Conservation (phyloP, 2,329 filamentous ascomycete species). For the Polychaeton citri region DNA sequence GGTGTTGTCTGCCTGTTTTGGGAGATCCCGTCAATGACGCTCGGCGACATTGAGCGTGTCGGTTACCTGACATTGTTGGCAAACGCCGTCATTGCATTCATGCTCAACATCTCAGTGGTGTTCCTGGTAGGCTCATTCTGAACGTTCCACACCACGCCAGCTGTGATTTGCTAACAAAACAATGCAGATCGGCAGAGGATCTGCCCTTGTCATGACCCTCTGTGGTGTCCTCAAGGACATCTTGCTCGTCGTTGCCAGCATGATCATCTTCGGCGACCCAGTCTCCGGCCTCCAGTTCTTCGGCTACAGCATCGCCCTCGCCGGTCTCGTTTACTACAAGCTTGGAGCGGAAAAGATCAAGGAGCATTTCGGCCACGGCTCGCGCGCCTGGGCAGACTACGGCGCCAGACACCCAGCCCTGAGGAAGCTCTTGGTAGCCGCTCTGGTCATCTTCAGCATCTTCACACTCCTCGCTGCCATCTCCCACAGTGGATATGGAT, state of each 20-base stretch:
- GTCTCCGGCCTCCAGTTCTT: conserved; percentile 67
- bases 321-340: conserved; percentile 76
- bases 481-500: neutral
- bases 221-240: conserved; percentile 84
- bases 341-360: conserved; percentile 72
- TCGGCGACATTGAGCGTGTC: conserved; percentile 59
- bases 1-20: conserved; percentile 57
- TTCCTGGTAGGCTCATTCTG: conserved; percentile 59
- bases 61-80: conserved; percentile 59
- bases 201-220: conserved; percentile 71
- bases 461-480: conserved; percentile 51
- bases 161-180: neutral
- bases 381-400: conserved; percentile 75
- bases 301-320: conserved; percentile 68
- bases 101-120: conserved; percentile 74
- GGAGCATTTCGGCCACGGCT: conserved; percentile 59
- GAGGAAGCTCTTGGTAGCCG: conserved; percentile 64
- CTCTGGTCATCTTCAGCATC: conserved; percentile 46
- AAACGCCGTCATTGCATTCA: conserved; percentile 67
- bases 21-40: conserved; percentile 56
- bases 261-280: conserved; percentile 68
- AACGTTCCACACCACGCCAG: too few relatives aligned
- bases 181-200: conserved; percentile 69
- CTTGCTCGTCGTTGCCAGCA: conserved; percentile 64
- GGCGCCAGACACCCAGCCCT: conserved; percentile 62